Conservation (phyloP, 2,329 filamentous ascomycete genomes). For the Leptographium flavum region DNA sequence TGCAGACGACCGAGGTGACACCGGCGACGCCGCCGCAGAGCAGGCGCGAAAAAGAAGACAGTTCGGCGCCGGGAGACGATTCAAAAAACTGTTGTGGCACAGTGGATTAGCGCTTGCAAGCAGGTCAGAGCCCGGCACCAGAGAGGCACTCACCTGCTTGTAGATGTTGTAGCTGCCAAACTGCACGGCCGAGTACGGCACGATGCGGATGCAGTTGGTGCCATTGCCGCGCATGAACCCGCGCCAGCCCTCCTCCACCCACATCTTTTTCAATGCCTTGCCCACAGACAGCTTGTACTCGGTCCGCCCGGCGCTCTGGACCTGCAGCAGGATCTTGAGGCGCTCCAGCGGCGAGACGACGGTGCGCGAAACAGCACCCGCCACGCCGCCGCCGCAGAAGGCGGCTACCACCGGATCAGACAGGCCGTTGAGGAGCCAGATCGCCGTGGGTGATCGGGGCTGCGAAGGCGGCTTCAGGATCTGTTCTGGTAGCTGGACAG, state of each 20-base stretch:
- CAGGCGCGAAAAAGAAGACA: slow-evolving; percentile 61
- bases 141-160: slow-evolving; percentile 51
- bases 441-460: slow-evolving; percentile 11
- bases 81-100: slow-evolving; percentile 54
- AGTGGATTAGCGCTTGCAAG: background rate
- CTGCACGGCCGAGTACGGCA: slow-evolving; percentile 95
- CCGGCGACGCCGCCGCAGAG: slow-evolving; percentile 85
- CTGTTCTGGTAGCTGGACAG: slow-evolving; percentile 2
- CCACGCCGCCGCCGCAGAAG: slow-evolving; percentile 86
- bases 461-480: slow-evolving; percentile 6
- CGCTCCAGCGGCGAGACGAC: slow-evolving; percentile 93
- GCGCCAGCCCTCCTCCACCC: slow-evolving; percentile 89
- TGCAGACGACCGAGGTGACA: slow-evolving; percentile 87
- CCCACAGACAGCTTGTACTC: slow-evolving; percentile 89
- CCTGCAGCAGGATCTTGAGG: slow-evolving; percentile 93
- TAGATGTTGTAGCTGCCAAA: slow-evolving; percentile 98
- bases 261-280: slow-evolving; percentile 87
- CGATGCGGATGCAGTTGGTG: slow-evolving; percentile 95
- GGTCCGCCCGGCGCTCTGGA: slow-evolving; percentile 78
- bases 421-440: slow-evolving; percentile 34
- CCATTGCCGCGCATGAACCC: slow-evolving; percentile 98
- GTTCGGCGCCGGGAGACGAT: slow-evolving; percentile 54
- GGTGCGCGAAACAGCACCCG: slow-evolving; percentile 91
- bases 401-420: slow-evolving; percentile 80
- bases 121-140: background rate